Conservation (phyloP, 2,329 filamentous ascomycete species). For the Passalora sequoiae region DNA sequence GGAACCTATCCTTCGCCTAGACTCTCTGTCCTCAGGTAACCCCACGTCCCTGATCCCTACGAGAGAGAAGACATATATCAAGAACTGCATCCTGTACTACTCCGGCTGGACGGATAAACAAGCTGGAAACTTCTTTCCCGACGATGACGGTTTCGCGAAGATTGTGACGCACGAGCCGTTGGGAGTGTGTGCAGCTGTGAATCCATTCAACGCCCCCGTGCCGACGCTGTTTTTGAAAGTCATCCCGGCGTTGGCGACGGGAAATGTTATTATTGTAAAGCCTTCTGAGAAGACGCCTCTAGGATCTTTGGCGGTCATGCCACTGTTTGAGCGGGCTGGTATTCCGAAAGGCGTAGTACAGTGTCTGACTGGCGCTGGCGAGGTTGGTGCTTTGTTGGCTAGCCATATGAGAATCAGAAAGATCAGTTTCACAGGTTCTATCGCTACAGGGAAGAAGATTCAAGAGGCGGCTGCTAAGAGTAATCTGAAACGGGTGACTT, state of each 20-base stretch:
- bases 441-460: constrained; percentile 55
- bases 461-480: constrained; percentile 52
- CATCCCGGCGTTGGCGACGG: constrained; percentile 51
- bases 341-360: constrained; percentile 60
- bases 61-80: constrained; percentile 16
- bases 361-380: constrained; percentile 54
- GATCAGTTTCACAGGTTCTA: constrained; percentile 60
- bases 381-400: constrained; percentile 54
- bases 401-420: constrained; percentile 56
- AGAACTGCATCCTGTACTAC: constrained; percentile 16
- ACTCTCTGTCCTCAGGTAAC: constrained; percentile 28
- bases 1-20: constrained; percentile 22
- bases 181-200: constrained; percentile 16
- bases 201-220: constrained; percentile 46
- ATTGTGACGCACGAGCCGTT: constrained; percentile 14
- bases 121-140: constrained; percentile 13
- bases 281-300: constrained; percentile 52
- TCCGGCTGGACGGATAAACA: constrained; percentile 15
- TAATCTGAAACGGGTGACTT: constrained; percentile 53
- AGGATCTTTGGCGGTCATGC: constrained; percentile 52
- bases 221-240: constrained; percentile 51
- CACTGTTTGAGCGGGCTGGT: constrained; percentile 49
- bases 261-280: constrained; percentile 35
- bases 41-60: constrained; percentile 12
- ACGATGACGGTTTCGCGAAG: constrained; percentile 37